Evolutionary conservation across 768 basidiomycete genomes (phyloP), one percentile per base, ranked within the genome.

Genomic region (Royoungia palumana): DNA sequence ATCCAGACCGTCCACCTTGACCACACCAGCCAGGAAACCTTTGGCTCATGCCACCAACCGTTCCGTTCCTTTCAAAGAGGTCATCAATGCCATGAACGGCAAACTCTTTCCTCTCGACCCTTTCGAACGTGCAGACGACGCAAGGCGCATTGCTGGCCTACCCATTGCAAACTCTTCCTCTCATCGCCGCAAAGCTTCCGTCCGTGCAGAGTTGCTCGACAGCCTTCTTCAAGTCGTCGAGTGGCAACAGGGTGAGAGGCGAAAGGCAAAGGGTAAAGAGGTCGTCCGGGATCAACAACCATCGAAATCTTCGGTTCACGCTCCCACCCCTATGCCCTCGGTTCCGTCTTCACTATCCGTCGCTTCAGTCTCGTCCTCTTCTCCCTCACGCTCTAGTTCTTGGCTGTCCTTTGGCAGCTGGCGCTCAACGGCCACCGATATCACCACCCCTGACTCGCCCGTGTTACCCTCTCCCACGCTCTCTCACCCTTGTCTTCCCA

Each of bases 71-170:
- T 84, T 85, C 63, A 71, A 72, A 41, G 79, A 81, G 30, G 82
- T 85, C 42, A 64, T 81, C 37, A 61, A 61, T 38, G 75, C 76
- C 60, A 83, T 85, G 79, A 71, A 77, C 35, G 83, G 83, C 5
- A 70, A 73, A 5, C 69, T 85, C 17, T 85, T 85, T 55, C 79
- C 76, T 2, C 51, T 61, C 5, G 72, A 76, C 25, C 47, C 60
- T 30, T 61, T 54, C 43, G 68, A 56, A 57, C 70, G 58, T 44
- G 67, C 49, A 30, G 63, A 65, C 12, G 68, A 70, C 24, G 62
- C 70, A 24, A 54, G 59, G 36, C 62, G 63, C 40, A 54, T 65
- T 32, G 51, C 63, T 4, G 66, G 65, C 20, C 5, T 67, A 41
- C 53, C 54, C 24, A 51, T 67, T 28, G 14, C 53, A 2, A 45